phyloP scores from a whole-genome alignment of 208 protist species.

The Leishmania lainsoni region DNA sequence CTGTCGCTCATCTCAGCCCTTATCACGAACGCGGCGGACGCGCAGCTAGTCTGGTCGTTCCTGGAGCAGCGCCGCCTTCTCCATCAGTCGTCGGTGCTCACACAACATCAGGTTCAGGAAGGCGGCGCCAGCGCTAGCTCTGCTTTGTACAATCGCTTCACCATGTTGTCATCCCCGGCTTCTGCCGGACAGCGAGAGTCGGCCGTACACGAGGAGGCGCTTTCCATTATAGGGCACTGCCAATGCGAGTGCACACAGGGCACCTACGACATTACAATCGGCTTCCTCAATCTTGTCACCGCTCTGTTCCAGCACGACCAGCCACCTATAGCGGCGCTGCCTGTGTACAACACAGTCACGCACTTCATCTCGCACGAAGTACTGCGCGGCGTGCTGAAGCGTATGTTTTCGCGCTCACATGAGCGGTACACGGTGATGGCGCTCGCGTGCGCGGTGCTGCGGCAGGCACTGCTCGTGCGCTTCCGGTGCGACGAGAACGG shows the following conservation, averaged over 20 bases:
- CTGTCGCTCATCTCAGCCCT: constrained; percentile 78
- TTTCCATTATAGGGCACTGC: constrained; percentile 78
- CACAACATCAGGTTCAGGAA: constrained; percentile 6
- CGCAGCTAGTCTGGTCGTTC: constrained; percentile 60
- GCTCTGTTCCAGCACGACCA: constrained; percentile 67
- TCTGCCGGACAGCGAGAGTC: constrained; percentile 15
- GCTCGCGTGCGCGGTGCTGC: constrained; percentile 68
- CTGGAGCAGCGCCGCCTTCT: constrained; percentile 65
- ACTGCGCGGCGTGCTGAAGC: constrained; percentile 64
- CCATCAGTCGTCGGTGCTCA: constrained; percentile 25
- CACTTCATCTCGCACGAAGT: constrained; percentile 84
- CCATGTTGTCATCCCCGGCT: not conserved
- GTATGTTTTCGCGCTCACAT: constrained; percentile 47
- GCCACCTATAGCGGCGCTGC: constrained; percentile 40
- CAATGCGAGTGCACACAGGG: constrained; percentile 70
- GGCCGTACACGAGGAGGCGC: constrained; percentile 35
- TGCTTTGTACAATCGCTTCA: not conserved
- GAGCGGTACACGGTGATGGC: constrained; percentile 77
- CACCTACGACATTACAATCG: constrained; percentile 77
- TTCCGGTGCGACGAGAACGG: constrained; percentile 34
- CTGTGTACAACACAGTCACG: constrained; percentile 61
- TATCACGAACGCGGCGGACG: constrained; percentile 60
- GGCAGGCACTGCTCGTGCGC: constrained; percentile 59
- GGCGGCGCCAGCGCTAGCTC: not conserved
- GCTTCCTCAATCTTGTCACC: constrained; percentile 78